phyloP scores from a whole-genome alignment of 805 yeast species.

The Metschnikowia dekortorum region DNA sequence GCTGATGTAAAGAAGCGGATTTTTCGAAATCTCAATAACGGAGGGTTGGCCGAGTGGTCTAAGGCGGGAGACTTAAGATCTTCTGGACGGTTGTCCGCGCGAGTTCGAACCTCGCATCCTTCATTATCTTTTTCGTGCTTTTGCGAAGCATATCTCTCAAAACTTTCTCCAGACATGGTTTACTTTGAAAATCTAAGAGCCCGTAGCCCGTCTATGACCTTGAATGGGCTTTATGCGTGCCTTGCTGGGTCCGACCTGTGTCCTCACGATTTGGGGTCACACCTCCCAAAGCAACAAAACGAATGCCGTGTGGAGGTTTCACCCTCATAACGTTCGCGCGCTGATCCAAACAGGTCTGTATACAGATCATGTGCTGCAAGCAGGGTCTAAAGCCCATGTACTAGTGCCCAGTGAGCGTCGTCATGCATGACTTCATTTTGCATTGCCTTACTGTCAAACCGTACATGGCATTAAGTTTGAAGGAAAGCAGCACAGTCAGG shows the following conservation, averaged over 20 bases:
- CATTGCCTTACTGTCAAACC: neutral
- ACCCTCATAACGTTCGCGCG: neutral
- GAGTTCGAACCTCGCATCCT: slow-evolving; percentile 53
- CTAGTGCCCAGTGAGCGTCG: no score
- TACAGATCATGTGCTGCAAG: neutral
- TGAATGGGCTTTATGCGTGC: no score
- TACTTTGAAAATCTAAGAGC: neutral
- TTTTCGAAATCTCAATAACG: slow-evolving; percentile 4
- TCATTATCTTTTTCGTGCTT: slow-evolving; percentile 30
- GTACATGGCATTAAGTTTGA: neutral
- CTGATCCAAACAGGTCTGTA: neutral
- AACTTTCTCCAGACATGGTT: no score
- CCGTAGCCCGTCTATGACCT: no score
- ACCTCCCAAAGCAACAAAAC: neutral
- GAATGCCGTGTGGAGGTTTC: neutral
- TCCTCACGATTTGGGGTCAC: neutral
- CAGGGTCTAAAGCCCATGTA: no score
- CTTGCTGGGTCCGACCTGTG: neutral
- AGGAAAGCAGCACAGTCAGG: no score
- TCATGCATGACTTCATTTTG: neutral
- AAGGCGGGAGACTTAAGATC: slow-evolving; percentile 51
- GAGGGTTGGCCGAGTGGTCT: slow-evolving; percentile 53
- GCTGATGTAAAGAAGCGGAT: neutral
- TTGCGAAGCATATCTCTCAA: no score
- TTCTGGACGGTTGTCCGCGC: slow-evolving; percentile 48